Evolutionary conservation across 2,329 filamentous ascomycete genomes (phyloP).

Genomic region (Pseudopithomyces chartarum): DNA sequence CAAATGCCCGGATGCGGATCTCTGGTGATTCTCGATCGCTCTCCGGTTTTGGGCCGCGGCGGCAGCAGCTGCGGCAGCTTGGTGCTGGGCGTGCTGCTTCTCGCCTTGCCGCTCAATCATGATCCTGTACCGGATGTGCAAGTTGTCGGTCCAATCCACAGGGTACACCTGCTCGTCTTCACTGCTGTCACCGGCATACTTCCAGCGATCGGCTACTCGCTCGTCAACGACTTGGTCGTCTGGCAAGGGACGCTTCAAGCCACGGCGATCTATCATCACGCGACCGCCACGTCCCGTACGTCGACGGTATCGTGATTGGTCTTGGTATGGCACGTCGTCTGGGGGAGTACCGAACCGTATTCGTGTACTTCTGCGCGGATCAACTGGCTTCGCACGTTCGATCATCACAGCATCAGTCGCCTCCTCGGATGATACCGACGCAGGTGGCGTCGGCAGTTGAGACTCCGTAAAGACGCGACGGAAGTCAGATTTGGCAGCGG

Average conservation of each 20-base stretch:
- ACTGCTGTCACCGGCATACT: constrained; percentile 84
- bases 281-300: constrained; percentile 84
- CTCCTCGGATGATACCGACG: constrained; percentile 51
- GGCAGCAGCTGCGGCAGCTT: constrained; percentile 20
- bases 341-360: constrained; percentile 47
- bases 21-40: constrained; percentile 42
- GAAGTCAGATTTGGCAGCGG: constrained; percentile 43
- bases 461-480: constrained; percentile 45
- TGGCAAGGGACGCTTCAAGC: constrained; percentile 59
- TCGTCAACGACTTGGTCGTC: constrained; percentile 31
- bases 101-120: constrained; percentile 52
- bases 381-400: constrained; percentile 38
- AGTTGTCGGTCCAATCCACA: constrained; percentile 69
- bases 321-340: constrained; percentile 44
- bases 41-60: constrained; percentile 28
- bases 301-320: constrained; percentile 73
- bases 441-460: constrained; percentile 54
- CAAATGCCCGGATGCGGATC: constrained; percentile 42
- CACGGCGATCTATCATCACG: constrained; percentile 84
- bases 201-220: constrained; percentile 61
- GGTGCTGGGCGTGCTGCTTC: constrained; percentile 38
- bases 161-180: constrained; percentile 77
- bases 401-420: constrained; percentile 46
- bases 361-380: constrained; percentile 32
- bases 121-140: constrained; percentile 63